Evolutionary conservation across 768 basidiomycete species (phyloP).

Genomic region (Phaeolepiota aurea): DNA sequence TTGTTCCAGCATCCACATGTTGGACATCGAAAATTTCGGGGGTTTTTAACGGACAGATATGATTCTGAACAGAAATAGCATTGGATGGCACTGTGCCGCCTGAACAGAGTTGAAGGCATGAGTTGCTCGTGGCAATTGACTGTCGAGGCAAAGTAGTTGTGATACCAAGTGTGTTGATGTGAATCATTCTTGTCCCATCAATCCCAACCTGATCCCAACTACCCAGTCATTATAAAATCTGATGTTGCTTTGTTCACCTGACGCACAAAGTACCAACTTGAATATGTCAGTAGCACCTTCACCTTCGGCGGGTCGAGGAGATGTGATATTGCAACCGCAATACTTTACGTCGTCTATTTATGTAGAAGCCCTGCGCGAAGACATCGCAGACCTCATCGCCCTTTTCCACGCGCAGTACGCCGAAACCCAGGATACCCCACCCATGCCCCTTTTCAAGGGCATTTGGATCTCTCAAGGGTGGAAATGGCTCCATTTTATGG

Average conservation of each 20-base stretch:
- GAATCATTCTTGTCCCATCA: no score
- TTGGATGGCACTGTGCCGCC: conserved; percentile 36
- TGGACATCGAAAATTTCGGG: conserved; percentile 55
- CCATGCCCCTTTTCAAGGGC: conserved; percentile 65
- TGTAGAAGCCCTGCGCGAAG: conserved; percentile 54
- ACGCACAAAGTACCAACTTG: no score
- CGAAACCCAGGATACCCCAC: conserved; percentile 22
- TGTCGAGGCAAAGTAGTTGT: no score
- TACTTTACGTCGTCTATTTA: conserved; percentile 78
- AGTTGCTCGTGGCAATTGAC: conserved; percentile 3
- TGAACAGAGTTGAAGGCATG: conserved; percentile 38
- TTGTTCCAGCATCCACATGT: conserved; percentile 70
- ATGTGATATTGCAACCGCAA: conserved; percentile 57
- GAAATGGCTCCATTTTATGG: conserved; percentile 70
- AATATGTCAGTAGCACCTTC: conserved; percentile 27
- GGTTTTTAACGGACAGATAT: conserved; percentile 33
- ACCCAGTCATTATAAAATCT: no score
- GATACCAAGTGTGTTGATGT: no score
- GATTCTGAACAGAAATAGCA: conserved; percentile 70
- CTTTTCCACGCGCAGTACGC: conserved; percentile 44
- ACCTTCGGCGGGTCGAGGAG: conserved; percentile 52
- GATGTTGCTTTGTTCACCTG: no score
- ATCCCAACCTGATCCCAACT: no score
- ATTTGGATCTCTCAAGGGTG: conserved; percentile 65
- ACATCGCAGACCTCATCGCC: conserved; percentile 47